A percentile compares a stretch with the other conserved stretches of the same genome.
Conservation (phyloP, 257 asterid genomes). For the Petrea volubilis region DNA sequence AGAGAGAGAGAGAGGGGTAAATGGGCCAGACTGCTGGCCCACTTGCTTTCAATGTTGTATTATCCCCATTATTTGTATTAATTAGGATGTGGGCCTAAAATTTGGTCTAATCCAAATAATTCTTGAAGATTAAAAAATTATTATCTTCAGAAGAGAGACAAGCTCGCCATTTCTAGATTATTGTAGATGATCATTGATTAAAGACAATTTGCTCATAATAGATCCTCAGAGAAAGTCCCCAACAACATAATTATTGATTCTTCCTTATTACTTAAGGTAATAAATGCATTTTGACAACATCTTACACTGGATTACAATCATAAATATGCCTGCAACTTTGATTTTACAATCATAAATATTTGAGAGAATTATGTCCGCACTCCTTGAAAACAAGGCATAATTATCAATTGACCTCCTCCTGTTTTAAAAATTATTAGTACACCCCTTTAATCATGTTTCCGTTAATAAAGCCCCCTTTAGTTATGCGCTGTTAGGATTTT, state of each 20-base stretch:
- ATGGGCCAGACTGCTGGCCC: conserved; percentile 30
- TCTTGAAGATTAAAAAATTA: background rate
- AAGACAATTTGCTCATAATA: conserved; percentile 16
- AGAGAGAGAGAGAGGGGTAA: conserved; percentile 4
- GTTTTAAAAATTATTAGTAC: too few relatives aligned
- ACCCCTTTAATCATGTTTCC: too few relatives aligned
- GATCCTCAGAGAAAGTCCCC: background rate
- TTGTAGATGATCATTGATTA: conserved; percentile 18
- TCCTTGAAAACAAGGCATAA: too few relatives aligned
- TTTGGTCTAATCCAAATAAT: conserved; percentile 4
- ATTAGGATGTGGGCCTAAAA: conserved; percentile 22
- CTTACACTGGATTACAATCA: background rate
- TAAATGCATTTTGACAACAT: background rate
- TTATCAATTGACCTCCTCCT: too few relatives aligned
- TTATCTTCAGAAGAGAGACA: background rate
- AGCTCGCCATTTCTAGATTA: background rate
- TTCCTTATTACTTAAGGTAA: background rate
- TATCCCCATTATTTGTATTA: background rate
- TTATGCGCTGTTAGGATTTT: too few relatives aligned
- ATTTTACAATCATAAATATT: background rate
- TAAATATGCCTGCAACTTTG: background rate
- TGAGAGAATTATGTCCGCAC: too few relatives aligned
- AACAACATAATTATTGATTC: conserved; percentile 16
- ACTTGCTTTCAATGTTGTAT: conserved; percentile 9
- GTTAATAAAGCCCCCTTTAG: too few relatives aligned